Evolutionary conservation across 176 grass and related monocot species (phyloP), one percentile per base, ranked within the genome.

Genomic region (Rhipidocladum racemiflorum): DNA sequence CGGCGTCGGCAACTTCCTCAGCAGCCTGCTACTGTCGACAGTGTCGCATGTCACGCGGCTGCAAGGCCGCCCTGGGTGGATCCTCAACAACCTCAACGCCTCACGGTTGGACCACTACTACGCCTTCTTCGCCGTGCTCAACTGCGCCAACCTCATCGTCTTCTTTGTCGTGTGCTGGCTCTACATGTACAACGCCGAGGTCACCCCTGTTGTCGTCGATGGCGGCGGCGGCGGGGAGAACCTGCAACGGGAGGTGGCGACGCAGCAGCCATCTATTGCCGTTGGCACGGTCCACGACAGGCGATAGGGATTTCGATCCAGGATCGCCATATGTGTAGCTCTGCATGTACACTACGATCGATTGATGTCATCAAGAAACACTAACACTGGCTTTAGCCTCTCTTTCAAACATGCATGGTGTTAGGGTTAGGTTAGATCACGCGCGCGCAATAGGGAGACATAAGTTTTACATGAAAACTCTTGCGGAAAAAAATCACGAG

Each of bases 1-100:
- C 74, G 92, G 95, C 46, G 6, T 94, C n/a, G 95, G 95, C 0
- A 97, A 92, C 77, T 97, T 94, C 80, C 84, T 97, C 30, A 97
- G 95, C 78, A 97, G 81, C 83, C 32, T 92, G 61, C 70, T 94
- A 56, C 83, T 97, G 10, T 84, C 95, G 0, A 86, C 90, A 0
- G 90, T 89, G 80, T 87, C 86, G 53, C 88, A 66, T 77, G 29
- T 93, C 69, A 98, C 95, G 14, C 8, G 40, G 25, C 84, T 73
- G 1, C 40, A 86, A 8, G 92, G 92, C 6, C 53, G 85, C 9
- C 10, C 20, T 7, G 92, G 95, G 1, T 98, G 95, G 95, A 85
- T 98, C 30, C 83, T 89, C 17, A 91, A 98, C 36, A 98, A 98
- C 86, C 92, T 94, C 36, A 98, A 98, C 48, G 88, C 87, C 5